Base-by-base conservation (phyloP, 768 basidiomycete genomes). In the Rhodotorula graminis region DNA sequence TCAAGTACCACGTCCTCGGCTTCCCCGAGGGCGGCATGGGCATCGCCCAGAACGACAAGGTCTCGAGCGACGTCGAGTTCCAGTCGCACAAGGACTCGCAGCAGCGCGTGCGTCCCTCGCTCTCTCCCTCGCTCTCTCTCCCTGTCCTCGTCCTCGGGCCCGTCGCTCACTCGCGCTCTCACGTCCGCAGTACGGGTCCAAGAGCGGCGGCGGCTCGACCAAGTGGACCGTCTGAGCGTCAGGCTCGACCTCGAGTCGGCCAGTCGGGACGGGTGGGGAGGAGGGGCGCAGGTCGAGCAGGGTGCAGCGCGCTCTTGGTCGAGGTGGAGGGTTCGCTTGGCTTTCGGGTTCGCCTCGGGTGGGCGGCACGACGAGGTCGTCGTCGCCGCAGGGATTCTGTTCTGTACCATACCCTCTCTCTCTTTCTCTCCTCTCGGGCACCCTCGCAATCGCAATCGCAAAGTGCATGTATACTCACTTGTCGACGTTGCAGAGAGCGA, bases 1-100 rank as follows among this genome's bases (percentile, higher is more conserved):
- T 98, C 86, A 99, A 99, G 84, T 88, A 84, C 63, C 87, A 82
- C 67, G 93, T 97, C 58, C 86, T 99, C 53, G 93, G 93, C 14
- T 94, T 79, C 33, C 71, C 69, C 15, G 57, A 65, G 50, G 77
- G 71, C 31, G 0, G 59, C 37, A 37, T 37, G 19, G 70, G 64
- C 47, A 66, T 77, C 18, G 49, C 64, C 15, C 71, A 73, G 47
- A 74, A 70, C 56, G 78, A 76, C 52, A 75, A 74, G 70, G 70
- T 78, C 15, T 69, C 69, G 63, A 75, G 69, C 46, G 78, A 79
- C 50, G 77, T 79, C 47, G 79, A 79, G 70, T 79, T 79, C 62
- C 70, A 72, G 29, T 70, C 67, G n/a, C 78, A 79, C 57, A 69
- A 69, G 67, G 78, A 78, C 59, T 71, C 68, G 55, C 75, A 76